Evolutionary conservation across 495 filamentous ascomycete species (phyloP).

Genomic region (Annulohypoxylon stygium): DNA sequence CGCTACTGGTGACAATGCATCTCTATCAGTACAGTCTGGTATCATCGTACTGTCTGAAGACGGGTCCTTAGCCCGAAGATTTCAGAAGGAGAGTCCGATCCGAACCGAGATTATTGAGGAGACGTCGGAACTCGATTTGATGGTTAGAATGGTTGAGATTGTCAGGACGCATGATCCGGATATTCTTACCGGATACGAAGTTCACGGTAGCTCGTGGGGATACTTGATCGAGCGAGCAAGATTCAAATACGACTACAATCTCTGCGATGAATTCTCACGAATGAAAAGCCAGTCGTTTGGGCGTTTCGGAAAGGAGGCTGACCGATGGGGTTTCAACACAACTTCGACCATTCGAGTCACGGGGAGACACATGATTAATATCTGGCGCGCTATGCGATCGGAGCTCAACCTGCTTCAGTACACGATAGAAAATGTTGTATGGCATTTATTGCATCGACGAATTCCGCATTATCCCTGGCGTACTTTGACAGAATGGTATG

Average conservation of each 20-base stretch:
- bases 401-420: conserved; percentile 93
- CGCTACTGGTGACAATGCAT: conserved; percentile 59
- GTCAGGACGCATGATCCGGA: conserved; percentile 90
- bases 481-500: conserved; percentile 86
- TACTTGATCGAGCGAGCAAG: conserved; percentile 92
- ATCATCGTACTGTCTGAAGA: conserved; percentile 74
- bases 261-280: conserved; percentile 90
- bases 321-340: conserved; percentile 92
- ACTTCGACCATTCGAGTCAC: conserved; percentile 89
- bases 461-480: conserved; percentile 88
- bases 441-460: conserved; percentile 90
- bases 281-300: conserved; percentile 86
- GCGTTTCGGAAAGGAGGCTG: conserved; percentile 84
- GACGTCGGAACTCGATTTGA: conserved; percentile 82
- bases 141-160: conserved; percentile 85
- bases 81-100: conserved; percentile 61
- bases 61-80: conserved; percentile 63
- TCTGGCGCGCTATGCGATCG: conserved; percentile 95
- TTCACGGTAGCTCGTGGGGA: conserved; percentile 93
- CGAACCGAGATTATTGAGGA: conserved; percentile 78
- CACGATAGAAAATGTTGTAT: conserved; percentile 96
- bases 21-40: conserved; percentile 60
- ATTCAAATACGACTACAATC: conserved; percentile 86
- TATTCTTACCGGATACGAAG: conserved; percentile 94
- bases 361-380: conserved; percentile 94